Evolutionary conservation across 805 yeast genomes (phyloP), one percentile per base, ranked within the genome.

Genomic region (Yarrowia osloensis): DNA sequence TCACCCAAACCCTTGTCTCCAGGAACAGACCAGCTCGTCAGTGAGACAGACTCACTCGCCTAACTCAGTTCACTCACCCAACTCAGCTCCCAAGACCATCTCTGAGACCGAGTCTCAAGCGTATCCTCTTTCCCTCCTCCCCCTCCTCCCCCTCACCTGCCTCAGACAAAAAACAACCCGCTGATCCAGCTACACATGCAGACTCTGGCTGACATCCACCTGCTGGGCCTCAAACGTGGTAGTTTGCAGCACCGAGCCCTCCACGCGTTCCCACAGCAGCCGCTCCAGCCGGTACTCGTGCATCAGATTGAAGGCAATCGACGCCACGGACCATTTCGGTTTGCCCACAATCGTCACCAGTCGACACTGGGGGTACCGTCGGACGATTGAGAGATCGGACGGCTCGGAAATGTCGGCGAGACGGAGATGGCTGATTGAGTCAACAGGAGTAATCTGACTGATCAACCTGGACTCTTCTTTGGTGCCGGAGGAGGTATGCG

Each of bases 181-280:
- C n/a, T 54, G 61, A 19, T 54, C 61, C 61, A 54, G 61, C 61
- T 54, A 54, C 61, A 54, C 44, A 19, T 31, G 29, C 40, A 21
- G 39, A 50, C 57, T 33, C 26, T 37, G 3, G 8, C 17, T 37
- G 22, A 17, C 35, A 15, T 28, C 29, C 7, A 4, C 9, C 13
- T 9, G 24, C 12, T 26, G 22, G 11, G 62, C 24, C 46, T 37
- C 62, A 37, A 54, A 57, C 8, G 63, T 57, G 21, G 63, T 57
- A 1, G 63, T 57, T 35, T 54, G 62, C 4, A 57, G 49, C 9
- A 57, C 26, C 9, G 61, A 54, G 49, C 63, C 63, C 37, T 57
- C 63, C 26, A 57, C 49, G 15, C 63, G 63, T 15, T 57, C 63
- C 63, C 63, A 57, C 26, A 17, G 19, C 11, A 57, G 49, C 37